phyloP scores from a whole-genome alignment of 176 grass and related monocot genomes.

The Echinochloa phyllopogon region DNA sequence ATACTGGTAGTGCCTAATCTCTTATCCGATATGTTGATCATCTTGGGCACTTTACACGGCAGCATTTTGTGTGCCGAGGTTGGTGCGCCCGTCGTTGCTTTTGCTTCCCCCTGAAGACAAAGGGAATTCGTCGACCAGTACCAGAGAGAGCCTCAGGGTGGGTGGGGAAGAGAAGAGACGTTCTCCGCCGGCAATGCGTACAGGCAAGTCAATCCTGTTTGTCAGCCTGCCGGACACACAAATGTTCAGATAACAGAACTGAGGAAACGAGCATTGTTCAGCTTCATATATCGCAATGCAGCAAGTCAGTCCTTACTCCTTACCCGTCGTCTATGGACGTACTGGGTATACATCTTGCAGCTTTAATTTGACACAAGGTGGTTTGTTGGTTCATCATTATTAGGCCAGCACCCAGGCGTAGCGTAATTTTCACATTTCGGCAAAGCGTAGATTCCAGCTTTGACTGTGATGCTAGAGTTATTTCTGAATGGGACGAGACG shows the following conservation, averaged over 20 bases:
- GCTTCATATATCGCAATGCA: neutral
- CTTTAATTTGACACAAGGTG: neutral
- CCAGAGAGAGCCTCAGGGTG: too few species aligned
- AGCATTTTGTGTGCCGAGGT: constrained; percentile 36
- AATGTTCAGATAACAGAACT: neutral
- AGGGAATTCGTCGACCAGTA: neutral
- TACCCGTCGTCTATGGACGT: too few species aligned
- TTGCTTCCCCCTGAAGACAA: constrained; percentile 50
- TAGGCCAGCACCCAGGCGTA: neutral
- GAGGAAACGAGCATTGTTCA: neutral
- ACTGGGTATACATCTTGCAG: neutral
- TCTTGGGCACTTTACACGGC: constrained; percentile 50
- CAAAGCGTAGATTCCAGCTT: constrained; percentile 4
- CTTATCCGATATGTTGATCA: constrained; percentile 56
- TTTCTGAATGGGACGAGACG: neutral
- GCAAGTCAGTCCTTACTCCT: too few species aligned
- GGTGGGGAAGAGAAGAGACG: neutral
- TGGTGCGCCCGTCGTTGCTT: constrained; percentile 30
- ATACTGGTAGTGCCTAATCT: constrained; percentile 41
- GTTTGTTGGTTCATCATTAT: neutral
- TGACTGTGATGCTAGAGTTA: neutral
- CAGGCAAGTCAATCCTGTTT: neutral
- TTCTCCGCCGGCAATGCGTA: neutral
- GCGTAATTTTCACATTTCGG: neutral
- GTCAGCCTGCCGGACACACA: neutral